Base-by-base conservation (phyloP, 1,284 basidiomycete genomes). In the Inonotus hispidus region DNA sequence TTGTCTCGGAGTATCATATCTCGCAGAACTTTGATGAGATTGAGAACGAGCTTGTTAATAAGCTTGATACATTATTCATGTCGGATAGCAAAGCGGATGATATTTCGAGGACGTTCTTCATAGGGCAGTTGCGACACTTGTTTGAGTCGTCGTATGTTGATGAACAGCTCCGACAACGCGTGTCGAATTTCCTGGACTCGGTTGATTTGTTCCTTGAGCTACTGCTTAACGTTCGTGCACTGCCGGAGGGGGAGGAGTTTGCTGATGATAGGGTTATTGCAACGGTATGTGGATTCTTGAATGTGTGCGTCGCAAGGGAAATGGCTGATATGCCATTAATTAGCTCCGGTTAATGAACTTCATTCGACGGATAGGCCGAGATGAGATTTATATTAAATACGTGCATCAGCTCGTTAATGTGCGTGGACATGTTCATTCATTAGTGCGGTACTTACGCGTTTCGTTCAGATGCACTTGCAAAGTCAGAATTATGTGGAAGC, bases 131-230 rank as follows among this genome's bases (percentile, higher is more conserved):
- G 52, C 86, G 93, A 13, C 84, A 88, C 64, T 79, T 97, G 2
- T 97, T 98, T 70, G 92, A 96, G 60, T 81, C 83, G 14, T 85
- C 91, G 0, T 82, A 88, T 35, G 88, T 95, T 13, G 92, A 97
- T 65, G 83, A 87, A 52, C 80, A 83, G 56, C 81, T 98, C 52
- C 84, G 90, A 8, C 81, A 85, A 53, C 85, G 91, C 32, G 90
- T 97, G 27, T 84, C 87, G 1, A 78, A 75, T 35, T 98, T 98
- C 79, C 78, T 99, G 39, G 87, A 93, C 66, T 92, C 93, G 10
- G 90, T 98, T 6, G 92, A 97, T 69, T 82, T 90, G 27, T 99
- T 99, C 84, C 82, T 99, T 38, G 93, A 97, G 68, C 80, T 99
- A n/a, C 78, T 98, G 41, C 78, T 98, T 21, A 93, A 85, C 61